Percentiles rank a stretch among this genome's conserved stretches.
Conservation (phyloP, 768 basidiomycete species). For the Mycena haematopus region DNA sequence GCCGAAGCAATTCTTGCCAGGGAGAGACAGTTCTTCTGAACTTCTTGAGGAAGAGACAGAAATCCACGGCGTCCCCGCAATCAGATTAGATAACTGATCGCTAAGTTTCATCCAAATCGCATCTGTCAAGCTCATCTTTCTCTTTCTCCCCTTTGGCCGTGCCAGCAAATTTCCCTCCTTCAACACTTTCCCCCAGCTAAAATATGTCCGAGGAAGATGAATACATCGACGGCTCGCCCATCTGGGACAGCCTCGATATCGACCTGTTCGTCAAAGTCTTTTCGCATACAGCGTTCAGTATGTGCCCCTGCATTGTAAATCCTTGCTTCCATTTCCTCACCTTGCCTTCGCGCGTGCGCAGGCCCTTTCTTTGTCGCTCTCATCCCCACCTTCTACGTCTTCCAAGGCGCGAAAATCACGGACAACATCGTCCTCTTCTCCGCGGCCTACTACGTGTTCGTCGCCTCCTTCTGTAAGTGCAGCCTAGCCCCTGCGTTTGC, state of each 20-base stretch:
- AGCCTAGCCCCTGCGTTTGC: neutral
- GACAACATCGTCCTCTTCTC: constrained; percentile 60
- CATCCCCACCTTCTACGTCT: constrained; percentile 78
- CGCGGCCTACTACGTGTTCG: constrained; percentile 58
- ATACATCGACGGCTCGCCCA: constrained; percentile 48
- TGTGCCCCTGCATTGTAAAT: constrained; percentile 31
- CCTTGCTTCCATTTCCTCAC: neutral
- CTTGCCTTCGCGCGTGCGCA: constrained; percentile 36
- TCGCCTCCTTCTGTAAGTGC: constrained; percentile 74
- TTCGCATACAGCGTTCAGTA: constrained; percentile 80
- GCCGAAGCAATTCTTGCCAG: too few relatives aligned
- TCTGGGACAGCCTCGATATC: constrained; percentile 76
- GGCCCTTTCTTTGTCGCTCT: constrained; percentile 88
- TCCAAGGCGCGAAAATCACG: constrained; percentile 63
- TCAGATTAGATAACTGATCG: neutral
- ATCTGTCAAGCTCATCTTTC: constrained; percentile 78
- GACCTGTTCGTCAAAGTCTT: constrained; percentile 84
- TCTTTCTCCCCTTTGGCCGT: constrained; percentile 69
- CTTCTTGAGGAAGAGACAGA: too few relatives aligned
- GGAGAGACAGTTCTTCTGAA: too few relatives aligned
- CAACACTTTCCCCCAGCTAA: constrained; percentile 45
- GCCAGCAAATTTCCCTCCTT: constrained; percentile 52
- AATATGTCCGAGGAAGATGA: constrained; percentile 37
- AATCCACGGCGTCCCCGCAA: too few relatives aligned
- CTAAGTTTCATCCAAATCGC: neutral